Evolutionary conservation across 2,329 filamentous ascomycete genomes (phyloP).

Genomic region (Arthrocladium fulminans): DNA sequence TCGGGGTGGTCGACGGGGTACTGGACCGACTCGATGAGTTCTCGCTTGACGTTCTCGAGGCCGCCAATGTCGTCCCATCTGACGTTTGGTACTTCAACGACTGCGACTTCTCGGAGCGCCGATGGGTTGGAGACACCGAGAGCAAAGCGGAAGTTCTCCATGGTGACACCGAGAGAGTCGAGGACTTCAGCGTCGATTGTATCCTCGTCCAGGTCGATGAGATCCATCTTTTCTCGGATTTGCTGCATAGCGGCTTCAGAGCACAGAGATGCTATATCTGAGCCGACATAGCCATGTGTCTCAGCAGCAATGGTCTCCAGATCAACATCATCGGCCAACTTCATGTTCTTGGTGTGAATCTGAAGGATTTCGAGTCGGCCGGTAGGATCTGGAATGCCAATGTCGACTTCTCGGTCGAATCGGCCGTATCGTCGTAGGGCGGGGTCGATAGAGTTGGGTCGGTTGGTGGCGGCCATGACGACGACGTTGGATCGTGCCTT

Average conservation of each 20-base stretch:
- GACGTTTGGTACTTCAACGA: conserved; percentile 98
- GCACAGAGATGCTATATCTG: conserved; percentile 94
- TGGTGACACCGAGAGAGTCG: conserved; percentile 94
- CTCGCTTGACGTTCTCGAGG: conserved; percentile 95
- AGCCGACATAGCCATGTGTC: conserved; percentile 98
- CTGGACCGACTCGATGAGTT: conserved; percentile 97
- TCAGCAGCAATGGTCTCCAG: conserved; percentile 93
- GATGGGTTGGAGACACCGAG: conserved; percentile 98
- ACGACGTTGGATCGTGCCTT: conserved; percentile 98
- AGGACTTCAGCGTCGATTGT: conserved; percentile 98
- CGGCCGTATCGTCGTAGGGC: conserved; percentile 95
- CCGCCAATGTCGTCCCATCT: conserved; percentile 99
- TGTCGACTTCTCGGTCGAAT: conserved; percentile 98
- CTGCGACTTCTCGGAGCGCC: conserved; percentile 93
- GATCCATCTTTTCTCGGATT: conserved; percentile 99
- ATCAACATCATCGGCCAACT: conserved; percentile 92
- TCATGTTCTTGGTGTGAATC: conserved; percentile 99
- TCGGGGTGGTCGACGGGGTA: conserved; percentile 99
- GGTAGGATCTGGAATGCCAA: conserved; percentile 94
- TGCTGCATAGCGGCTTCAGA: conserved; percentile 99
- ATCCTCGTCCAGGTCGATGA: conserved; percentile 97
- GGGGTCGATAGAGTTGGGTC: conserved; percentile 96
- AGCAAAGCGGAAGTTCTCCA: conserved; percentile 99
- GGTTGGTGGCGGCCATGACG: conserved; percentile 98
- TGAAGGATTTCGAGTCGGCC: conserved; percentile 97